A percentile compares a stretch with the other conserved stretches of the same genome.
phyloP scores from a whole-genome alignment of 345 rosid genomes.

The Dipteronia sinensis region DNA sequence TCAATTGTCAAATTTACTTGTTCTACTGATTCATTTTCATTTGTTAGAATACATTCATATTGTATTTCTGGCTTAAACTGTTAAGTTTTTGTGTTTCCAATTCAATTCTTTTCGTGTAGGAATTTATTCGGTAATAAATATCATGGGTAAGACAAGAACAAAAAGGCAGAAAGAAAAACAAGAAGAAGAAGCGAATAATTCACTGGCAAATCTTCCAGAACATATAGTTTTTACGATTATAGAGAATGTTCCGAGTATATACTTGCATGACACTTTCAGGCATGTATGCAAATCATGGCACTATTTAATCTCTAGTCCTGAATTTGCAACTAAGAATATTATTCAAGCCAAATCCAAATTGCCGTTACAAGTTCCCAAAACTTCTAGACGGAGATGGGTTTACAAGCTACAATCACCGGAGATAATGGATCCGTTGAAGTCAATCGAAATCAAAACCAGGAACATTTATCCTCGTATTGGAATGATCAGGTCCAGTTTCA shows the following conservation, averaged over 20 bases:
- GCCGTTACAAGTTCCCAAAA: not conserved
- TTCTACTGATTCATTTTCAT: no score
- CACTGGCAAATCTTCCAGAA: not conserved
- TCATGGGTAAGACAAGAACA: not conserved
- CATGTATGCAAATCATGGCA: slow-evolving; percentile 1
- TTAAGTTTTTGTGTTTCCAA: no score
- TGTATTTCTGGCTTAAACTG: no score
- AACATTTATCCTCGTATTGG: not conserved
- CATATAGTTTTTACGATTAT: not conserved
- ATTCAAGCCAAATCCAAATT: not conserved
- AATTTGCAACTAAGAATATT: not conserved
- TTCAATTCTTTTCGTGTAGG: no score
- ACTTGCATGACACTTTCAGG: not conserved
- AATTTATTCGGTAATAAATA: not conserved
- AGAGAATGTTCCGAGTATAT: not conserved
- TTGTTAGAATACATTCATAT: no score
- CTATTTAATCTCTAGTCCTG: not conserved
- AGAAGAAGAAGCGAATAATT: not conserved
- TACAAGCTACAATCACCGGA: not conserved
- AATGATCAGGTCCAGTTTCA: slow-evolving; percentile 14
- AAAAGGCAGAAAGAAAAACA: not conserved
- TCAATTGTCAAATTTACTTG: no score
- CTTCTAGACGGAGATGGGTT: not conserved
- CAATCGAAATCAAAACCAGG: not conserved
- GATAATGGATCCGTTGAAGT: slow-evolving; percentile 2